Conservation (phyloP, 129 eudicot genomes). For the Gnaphalium uliginosum region DNA sequence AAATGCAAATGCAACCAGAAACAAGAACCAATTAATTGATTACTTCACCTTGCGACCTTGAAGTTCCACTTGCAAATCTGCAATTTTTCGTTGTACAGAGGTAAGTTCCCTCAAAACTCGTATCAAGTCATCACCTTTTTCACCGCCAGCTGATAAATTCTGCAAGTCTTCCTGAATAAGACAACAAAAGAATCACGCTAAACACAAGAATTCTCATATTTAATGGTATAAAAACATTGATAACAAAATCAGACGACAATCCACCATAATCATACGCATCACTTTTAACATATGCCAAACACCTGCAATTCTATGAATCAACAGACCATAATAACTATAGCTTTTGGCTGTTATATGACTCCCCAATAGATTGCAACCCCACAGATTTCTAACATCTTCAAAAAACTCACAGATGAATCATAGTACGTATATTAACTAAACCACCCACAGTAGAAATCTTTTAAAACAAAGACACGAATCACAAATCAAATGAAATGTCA, state of each 20-base stretch:
- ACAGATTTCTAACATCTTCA: constrained; percentile 15
- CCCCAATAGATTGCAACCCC: constrained; percentile 5
- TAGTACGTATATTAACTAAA: no score
- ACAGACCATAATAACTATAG: constrained; percentile 6
- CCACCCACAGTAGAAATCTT: background rate
- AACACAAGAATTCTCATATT: background rate
- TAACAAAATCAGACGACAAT: background rate
- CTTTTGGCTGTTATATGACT: background rate
- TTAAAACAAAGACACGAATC: background rate
- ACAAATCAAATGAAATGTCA: background rate
- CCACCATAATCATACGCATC: constrained; percentile 4
- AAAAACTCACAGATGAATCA: background rate
- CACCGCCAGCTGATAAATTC: constrained; percentile 52
- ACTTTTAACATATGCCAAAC: background rate
- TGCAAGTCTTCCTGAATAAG: constrained; percentile 66
- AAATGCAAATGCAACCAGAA: background rate
- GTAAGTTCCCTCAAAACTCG: constrained; percentile 86
- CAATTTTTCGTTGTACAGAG: constrained; percentile 84
- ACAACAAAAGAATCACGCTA: constrained; percentile 6
- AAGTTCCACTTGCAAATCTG: constrained; percentile 91
- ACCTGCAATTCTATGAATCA: background rate
- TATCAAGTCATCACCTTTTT: constrained; percentile 82
- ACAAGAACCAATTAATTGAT: background rate
- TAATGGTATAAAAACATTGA: background rate
- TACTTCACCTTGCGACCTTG: constrained; percentile 87